phyloP scores from a whole-genome alignment of 2,329 filamentous ascomycete species.

The Sclerotinia minor region DNA sequence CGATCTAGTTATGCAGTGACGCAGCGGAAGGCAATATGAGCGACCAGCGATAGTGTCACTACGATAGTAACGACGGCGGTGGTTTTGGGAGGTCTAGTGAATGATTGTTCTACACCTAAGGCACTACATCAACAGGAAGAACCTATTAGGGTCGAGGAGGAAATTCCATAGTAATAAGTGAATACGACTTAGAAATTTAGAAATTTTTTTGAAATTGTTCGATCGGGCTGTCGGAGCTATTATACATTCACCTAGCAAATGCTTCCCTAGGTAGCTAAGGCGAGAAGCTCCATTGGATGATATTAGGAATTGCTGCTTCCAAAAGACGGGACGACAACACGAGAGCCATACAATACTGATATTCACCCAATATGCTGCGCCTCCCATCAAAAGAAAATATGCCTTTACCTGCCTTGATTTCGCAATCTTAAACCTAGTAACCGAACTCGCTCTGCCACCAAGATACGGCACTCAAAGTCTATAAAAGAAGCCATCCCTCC shows the following conservation, averaged over 20 bases:
- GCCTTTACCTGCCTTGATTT: background rate
- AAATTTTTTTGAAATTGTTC: background rate
- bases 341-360: background rate
- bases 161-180: background rate
- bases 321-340: background rate
- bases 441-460: background rate
- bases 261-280: no score
- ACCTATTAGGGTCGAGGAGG: accelerated
- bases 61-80: no score
- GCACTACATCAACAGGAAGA: background rate
- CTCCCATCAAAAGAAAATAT: background rate
- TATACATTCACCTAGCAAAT: background rate
- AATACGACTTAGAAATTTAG: background rate
- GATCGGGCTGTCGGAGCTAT: background rate
- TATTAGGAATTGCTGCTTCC: no score
- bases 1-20: no score
- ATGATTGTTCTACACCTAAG: no score
- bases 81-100: no score
- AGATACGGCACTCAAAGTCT: background rate
- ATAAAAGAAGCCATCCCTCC: background rate
- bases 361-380: background rate
- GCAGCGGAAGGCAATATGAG: no score
- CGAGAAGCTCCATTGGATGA: background rate
- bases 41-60: background rate
- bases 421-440: background rate